phyloP scores from a whole-genome alignment of 2,329 filamentous ascomycete genomes.

The Didymella lethalis region DNA sequence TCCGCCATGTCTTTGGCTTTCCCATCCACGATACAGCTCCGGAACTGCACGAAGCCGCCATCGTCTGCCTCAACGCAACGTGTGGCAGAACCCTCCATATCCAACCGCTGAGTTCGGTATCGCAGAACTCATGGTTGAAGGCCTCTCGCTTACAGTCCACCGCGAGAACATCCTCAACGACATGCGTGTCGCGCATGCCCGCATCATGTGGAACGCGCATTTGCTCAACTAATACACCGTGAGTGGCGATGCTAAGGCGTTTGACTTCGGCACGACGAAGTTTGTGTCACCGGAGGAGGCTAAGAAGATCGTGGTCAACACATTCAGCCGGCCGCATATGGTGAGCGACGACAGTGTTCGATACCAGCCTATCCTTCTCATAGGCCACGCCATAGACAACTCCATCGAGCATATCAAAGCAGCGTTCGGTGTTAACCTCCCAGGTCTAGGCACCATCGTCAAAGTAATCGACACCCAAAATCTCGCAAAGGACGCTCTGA shows the following conservation, averaged over 20 bases:
- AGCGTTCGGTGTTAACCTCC: constrained; percentile 22
- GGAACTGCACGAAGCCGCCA: background rate
- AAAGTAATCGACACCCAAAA: constrained; percentile 31
- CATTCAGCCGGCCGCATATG: background rate
- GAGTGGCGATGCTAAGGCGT: background rate
- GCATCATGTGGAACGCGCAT: background rate
- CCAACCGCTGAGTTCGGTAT: constrained; percentile 30
- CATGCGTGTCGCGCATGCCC: background rate
- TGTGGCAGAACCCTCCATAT: constrained; percentile 30
- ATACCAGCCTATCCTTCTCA: constrained; percentile 27
- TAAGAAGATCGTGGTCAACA: background rate
- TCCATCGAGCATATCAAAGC: constrained; percentile 11
- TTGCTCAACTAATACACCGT: background rate
- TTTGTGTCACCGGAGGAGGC: background rate
- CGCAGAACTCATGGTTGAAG: constrained; percentile 20
- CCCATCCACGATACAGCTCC: background rate
- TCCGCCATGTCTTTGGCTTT: background rate
- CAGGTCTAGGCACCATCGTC: constrained; percentile 24
- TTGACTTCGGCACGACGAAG: background rate
- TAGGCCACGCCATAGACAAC: background rate
- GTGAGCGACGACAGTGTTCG: constrained; percentile 14
- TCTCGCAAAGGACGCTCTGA: constrained; percentile 21
- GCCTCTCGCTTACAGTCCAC: constrained; percentile 2
- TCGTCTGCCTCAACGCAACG: constrained; percentile 25
- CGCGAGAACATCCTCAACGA: constrained; percentile 7